Evolutionary conservation across 768 basidiomycete species (phyloP), one percentile per base, ranked within the genome.

Genomic region (Leccinellum albellum): DNA sequence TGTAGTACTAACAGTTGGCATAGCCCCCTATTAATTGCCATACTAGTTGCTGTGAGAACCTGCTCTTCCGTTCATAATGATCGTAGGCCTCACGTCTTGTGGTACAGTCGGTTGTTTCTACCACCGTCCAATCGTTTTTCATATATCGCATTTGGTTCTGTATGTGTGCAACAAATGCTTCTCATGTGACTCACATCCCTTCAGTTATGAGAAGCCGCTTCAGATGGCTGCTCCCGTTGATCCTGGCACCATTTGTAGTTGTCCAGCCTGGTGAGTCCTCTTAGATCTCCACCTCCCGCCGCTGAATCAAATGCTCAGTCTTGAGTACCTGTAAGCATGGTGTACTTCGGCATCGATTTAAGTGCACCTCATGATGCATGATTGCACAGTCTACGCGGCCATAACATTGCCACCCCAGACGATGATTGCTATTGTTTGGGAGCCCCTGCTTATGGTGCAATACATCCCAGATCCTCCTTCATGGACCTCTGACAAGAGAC

Each of bases 141-240:
- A 66, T 66, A 55, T 67, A 57, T 54, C 62, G 65, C 14, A 62
- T 69, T 40, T 68, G 63, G 67, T 56, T 10, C 15, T 31, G 66
- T 64, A 55, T 23, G 66, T 67, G 37, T 23, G n/a, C 12, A 12
- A 20, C 7, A 12, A 12, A 42, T 20, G n/a, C 9, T 42, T 42
- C 17, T 42, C 40, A 20, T 20, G 49, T 21, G 48, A 32, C 44
- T 54, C 24, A 61, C 17, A 21, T 6, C 5, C 3, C 6, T 26
- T 51, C 24, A 67, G 64, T 64, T 55, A 56, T n/a, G 20, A 61
- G 10, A 47, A 40, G 52, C 45, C 55, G 62, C 20, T 59, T 61
- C 20, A 57, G 51, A 33, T 66, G 67, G 64, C n/a, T 61, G 10
- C 24, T 69, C 14, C 62, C 62, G 2, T 47, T 15, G 17, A 26